phyloP scores from a whole-genome alignment of 495 filamentous ascomycete genomes.

The Xylaria intraflava region DNA sequence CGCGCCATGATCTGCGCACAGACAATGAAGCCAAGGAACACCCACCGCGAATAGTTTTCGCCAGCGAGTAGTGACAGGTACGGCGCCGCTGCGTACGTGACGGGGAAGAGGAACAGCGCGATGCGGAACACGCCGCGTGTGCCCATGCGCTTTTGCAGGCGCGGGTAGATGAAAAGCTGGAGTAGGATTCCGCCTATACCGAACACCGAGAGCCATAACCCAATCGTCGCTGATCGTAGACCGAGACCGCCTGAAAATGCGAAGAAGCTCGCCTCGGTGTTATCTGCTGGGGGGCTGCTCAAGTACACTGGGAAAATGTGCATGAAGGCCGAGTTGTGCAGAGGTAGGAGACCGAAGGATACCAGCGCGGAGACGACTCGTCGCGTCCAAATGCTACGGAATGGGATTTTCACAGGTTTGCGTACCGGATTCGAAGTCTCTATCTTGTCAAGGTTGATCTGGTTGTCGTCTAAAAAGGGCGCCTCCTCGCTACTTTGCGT shows the following conservation, averaged over 20 bases:
- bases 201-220: slow-evolving; percentile 61
- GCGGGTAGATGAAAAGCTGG: slow-evolving; percentile 65
- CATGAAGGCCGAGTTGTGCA: slow-evolving; percentile 72
- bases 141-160: slow-evolving; percentile 52
- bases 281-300: slow-evolving; percentile 53
- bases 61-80: slow-evolving; percentile 58
- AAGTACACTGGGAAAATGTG: slow-evolving; percentile 68
- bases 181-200: slow-evolving; percentile 62
- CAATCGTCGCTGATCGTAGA: slow-evolving; percentile 59
- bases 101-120: slow-evolving; percentile 56
- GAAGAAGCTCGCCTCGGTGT: slow-evolving; percentile 45
- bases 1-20: slow-evolving; percentile 62
- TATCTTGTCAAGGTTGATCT: not conserved
- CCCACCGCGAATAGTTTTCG: slow-evolving; percentile 21
- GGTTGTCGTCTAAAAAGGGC: slow-evolving; percentile 17
- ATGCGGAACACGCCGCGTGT: slow-evolving; percentile 54
- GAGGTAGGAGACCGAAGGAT: slow-evolving; percentile 59
- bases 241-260: slow-evolving; percentile 69
- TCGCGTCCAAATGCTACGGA: slow-evolving; percentile 55
- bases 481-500: slow-evolving; percentile 13
- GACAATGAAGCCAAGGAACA: slow-evolving; percentile 57
- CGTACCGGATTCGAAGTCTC: not conserved
- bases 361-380: slow-evolving; percentile 57
- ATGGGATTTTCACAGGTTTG: slow-evolving; percentile 35
- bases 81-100: slow-evolving; percentile 60